Base-by-base conservation (phyloP, 441 rosid genomes). In the Sinapis alba region DNA sequence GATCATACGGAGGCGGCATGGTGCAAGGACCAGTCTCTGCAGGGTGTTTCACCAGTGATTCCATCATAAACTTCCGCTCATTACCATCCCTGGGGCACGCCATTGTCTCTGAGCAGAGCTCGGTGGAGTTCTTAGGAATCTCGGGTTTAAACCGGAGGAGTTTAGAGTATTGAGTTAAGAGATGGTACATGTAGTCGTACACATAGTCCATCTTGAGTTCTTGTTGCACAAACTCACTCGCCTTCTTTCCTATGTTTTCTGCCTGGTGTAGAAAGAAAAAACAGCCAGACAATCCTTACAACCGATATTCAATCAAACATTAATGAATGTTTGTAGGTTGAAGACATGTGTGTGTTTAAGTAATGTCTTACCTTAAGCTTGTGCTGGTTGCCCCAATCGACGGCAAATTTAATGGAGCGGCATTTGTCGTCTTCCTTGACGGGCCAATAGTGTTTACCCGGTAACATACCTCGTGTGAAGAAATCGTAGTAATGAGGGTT, bases 161-260 rank as follows among this genome's bases (percentile, higher is more conserved):
- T 84, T 87, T 92, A 2, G 93, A 87, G 73, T 92, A 94, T 69
- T 86, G 89, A 0, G 62, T 85, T 62, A 92, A 74, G 62, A 92
- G 88, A 85, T 94, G 98, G 69, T 78, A 86, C 98, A 94, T 92
- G 86, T 92, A 94, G 45, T 94, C 96, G 27, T 94, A 94, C 26
- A 92, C 90, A 20, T 79, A 75, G 32, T 89, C 93, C 84, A 90
- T 84, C 80, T 89, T 90, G 80, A 94, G 20, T 12, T 88, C 88
- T 71, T 86, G 81, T 59, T 80, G 82, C 13, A 92, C 79, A 84
- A 89, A 92, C 47, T 70, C 72, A 69, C 97, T 90, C 1, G 89
- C 97, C 1, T 89, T 84, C 68, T 84, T 84, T 5, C 96, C 98
- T 0, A 92, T 92, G 19, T 74, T 79, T 74, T 80, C 79, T 18